These are phyloP conservation scores for Heracleum sosnowskyi DNA, from an alignment of 129 eudicot species.

Conservation along the genomic window DNA sequence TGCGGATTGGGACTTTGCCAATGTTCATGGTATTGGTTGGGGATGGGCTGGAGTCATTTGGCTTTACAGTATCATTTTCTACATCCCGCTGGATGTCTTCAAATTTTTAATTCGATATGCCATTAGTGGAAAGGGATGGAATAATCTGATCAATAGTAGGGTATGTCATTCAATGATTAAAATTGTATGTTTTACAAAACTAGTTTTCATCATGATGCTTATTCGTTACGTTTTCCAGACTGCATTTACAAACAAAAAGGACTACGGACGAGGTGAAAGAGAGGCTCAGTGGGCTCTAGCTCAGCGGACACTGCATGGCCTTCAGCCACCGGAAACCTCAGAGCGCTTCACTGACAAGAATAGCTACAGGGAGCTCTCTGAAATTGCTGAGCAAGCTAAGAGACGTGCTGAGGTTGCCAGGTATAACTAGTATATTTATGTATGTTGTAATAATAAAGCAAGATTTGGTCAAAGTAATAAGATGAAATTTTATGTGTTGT, in stretches of 20 bases:
- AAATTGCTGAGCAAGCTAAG: constrained; percentile 80
- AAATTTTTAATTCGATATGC: constrained; percentile 56
- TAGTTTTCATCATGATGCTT: neutral
- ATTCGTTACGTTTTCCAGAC: constrained; percentile 2
- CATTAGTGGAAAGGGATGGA: constrained; percentile 69
- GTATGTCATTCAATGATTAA: neutral
- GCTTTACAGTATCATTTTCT: constrained; percentile 57
- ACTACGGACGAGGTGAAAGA: constrained; percentile 73
- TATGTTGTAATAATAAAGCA: too few relatives aligned
- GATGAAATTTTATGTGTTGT: neutral
- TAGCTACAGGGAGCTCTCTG: constrained; percentile 60
- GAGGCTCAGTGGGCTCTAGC: constrained; percentile 82
- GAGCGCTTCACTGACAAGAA: constrained; percentile 42
- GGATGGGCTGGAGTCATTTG: constrained; percentile 94
- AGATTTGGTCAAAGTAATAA: neutral
- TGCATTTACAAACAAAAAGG: constrained; percentile 68
- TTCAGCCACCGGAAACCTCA: constrained; percentile 36
- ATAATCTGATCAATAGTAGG: constrained; percentile 17
- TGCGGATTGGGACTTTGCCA: constrained; percentile 76
- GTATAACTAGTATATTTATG: constrained; percentile 21
- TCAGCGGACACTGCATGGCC: constrained; percentile 74
- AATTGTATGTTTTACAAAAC: neutral
- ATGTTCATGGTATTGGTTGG: constrained; percentile 77
- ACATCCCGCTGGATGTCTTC: constrained; percentile 62
- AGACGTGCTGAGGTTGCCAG: constrained; percentile 82